Percentiles rank a stretch among this genome's conserved stretches.
phyloP scores from a whole-genome alignment of 805 yeast species.

The Tetrapisispora iriomotensis region DNA sequence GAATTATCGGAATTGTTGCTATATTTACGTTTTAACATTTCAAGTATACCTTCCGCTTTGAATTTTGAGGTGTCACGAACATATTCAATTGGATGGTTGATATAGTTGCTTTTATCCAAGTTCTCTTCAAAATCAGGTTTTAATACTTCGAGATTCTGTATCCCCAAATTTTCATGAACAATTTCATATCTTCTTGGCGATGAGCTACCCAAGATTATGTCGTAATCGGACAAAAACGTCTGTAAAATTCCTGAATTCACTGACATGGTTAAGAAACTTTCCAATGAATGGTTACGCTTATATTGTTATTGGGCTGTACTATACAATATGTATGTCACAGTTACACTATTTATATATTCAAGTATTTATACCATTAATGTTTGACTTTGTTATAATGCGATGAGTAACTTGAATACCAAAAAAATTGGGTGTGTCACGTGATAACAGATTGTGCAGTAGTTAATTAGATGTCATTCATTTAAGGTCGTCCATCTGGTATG shows the following conservation, averaged over 20 bases:
- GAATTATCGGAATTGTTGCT: constrained; percentile 6
- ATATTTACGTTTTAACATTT: constrained; percentile 23
- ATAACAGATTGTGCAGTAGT: too few species aligned
- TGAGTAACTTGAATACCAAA: too few species aligned
- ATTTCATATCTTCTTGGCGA: constrained; percentile 77
- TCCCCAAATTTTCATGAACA: constrained; percentile 44
- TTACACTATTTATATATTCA: too few species aligned
- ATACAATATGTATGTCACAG: too few species aligned
- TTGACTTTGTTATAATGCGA: too few species aligned
- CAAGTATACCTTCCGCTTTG: constrained; percentile 57
- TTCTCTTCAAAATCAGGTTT: constrained; percentile 73
- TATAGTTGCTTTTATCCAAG: constrained; percentile 40
- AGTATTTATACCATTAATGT: too few species aligned
- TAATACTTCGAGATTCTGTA: constrained; percentile 36
- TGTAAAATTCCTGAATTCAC: neutral
- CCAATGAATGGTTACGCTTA: too few species aligned
- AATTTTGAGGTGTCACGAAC: constrained; percentile 59
- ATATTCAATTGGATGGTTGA: constrained; percentile 33
- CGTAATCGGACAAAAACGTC: constrained; percentile 4
- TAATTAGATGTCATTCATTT: too few species aligned
- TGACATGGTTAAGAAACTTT: too few species aligned
- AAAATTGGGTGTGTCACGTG: too few species aligned
- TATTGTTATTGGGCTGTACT: too few species aligned
- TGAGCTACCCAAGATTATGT: constrained; percentile 65
- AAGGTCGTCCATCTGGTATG: too few species aligned